Base-by-base conservation (phyloP, 2,329 filamentous ascomycete species). In the Aspergillus aculeatinus region DNA sequence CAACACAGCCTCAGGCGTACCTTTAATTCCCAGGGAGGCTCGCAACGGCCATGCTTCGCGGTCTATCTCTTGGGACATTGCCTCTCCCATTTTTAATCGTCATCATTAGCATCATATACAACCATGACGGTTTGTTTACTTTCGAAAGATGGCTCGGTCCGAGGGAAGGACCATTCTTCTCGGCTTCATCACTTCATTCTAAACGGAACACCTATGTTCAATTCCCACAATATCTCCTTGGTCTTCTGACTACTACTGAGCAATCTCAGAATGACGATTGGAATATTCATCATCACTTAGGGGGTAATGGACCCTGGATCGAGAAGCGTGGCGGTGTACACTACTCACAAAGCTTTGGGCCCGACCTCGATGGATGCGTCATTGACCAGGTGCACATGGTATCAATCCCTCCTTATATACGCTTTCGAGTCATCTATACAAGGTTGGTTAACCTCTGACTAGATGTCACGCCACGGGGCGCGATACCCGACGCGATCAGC, bases 301-400 rank as follows among this genome's bases (percentile, higher is more conserved):
- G 83, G 5, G 82, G 83, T 2, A 82, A 83, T 67, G 80, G 82
- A 0, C 83, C 83, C 2, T 85, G 82, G 83, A 77, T 84, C 42
- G 79, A 82, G 54, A 83, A 82, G 63, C 63, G 73, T 1, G 70
- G 76, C 47, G 77, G 78, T 42, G 67, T 78, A 2, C 31, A 55
- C 51, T 61, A 58, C 5, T 12, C 47, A n/a, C 72, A 72, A 7
- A 78, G 77, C 4, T 74, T 82, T 51, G 74, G 72, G 1, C 68
- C 79, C 33, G 33, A 35, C 4, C 83, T 83, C 0, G 68, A 76
- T 5, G 78, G 77, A 2, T 86, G 84, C 65, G 67, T 71, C 16
- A 76, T 86, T 6, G 80, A 85, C 59, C 83, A 86, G 67, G 79
- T 85, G n/a, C 83, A 86, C 70, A 82, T 86, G 83, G 82, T 84